These are phyloP conservation scores for Williopsis jadinii DNA, from an alignment of 1,139 yeast species.

Conservation along the genomic window DNA sequence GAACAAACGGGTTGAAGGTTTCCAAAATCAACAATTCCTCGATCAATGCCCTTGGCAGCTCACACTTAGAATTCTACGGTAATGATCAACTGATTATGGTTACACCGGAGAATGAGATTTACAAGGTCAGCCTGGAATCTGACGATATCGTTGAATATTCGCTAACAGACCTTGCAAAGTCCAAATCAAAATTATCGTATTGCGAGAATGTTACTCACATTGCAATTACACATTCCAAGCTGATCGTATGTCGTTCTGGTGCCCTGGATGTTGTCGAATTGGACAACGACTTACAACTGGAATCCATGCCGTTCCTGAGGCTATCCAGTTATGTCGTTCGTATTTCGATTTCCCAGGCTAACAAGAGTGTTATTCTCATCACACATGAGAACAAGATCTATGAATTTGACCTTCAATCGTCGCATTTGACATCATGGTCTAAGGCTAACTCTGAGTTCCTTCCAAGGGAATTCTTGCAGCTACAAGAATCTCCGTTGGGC, in stretches of 20 bases:
- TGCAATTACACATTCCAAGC: constrained; percentile 36
- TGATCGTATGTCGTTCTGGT: constrained; percentile 54
- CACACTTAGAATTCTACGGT: constrained; percentile 37
- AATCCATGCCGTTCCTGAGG: constrained; percentile 35
- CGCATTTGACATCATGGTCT: constrained; percentile 71
- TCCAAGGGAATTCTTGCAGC: constrained; percentile 55
- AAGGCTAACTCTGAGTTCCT: constrained; percentile 65
- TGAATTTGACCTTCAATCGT: constrained; percentile 47
- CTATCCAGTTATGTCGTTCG: constrained; percentile 57
- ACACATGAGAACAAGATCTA: constrained; percentile 70
- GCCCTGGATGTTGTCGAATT: constrained; percentile 49
- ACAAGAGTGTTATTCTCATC: constrained; percentile 51
- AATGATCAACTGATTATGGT: constrained; percentile 46
- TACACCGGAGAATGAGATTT: constrained; percentile 61
- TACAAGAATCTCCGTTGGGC: constrained; percentile 71
- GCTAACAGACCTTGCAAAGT: constrained; percentile 26
- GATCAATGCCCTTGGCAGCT: constrained; percentile 45
- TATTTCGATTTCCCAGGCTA: constrained; percentile 42
- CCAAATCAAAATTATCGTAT: constrained; percentile 30
- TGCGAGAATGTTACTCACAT: constrained; percentile 43
- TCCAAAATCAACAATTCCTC: constrained; percentile 45
- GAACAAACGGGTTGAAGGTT: constrained; percentile 35
- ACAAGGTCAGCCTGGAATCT: constrained; percentile 32
- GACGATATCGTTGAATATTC: constrained; percentile 39
- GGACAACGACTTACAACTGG: constrained; percentile 13